Percentiles rank a stretch among this genome's conserved stretches.
Conservation (phyloP, 352 stramenopile genomes). For the Phytophthora tubulina region DNA sequence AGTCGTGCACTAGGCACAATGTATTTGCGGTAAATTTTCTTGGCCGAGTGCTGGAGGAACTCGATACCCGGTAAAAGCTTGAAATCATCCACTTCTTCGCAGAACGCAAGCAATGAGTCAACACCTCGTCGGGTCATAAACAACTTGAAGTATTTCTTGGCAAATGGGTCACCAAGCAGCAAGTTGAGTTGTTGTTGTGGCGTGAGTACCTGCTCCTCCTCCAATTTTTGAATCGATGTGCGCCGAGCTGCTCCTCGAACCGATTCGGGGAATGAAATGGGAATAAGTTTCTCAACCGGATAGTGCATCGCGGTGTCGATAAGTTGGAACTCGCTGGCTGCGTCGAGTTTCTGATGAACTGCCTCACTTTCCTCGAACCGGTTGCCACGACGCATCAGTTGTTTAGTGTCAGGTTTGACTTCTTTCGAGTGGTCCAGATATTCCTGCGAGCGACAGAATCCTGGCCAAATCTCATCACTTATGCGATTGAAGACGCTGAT, state of each 20-base stretch:
- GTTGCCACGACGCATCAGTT: conserved; percentile 21
- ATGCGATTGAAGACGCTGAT: conserved; percentile 64
- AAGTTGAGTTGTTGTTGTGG: conserved; percentile 61
- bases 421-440: conserved; percentile 75
- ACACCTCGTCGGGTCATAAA: conserved; percentile 77
- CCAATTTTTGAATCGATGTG: conserved; percentile 35
- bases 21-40: conserved; percentile 90
- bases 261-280: conserved; percentile 41
- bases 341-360: conserved; percentile 64
- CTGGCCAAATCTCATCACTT: conserved; percentile 75
- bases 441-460: conserved; percentile 74
- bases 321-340: conserved; percentile 72
- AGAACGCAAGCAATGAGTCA: conserved; percentile 78
- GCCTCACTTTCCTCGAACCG: conserved; percentile 57
- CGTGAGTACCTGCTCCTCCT: conserved; percentile 50
- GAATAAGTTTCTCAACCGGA: conserved; percentile 78
- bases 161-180: conserved; percentile 64
- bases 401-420: conserved; percentile 39
- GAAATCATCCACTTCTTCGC: conserved; percentile 81
- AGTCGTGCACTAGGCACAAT: conserved; percentile 78
- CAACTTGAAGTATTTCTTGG: conserved; percentile 80
- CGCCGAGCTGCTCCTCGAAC: background rate
- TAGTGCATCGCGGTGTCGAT: conserved; percentile 82
- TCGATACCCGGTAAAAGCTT: conserved; percentile 84
- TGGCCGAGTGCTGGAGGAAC: conserved; percentile 85